A percentile compares a stretch with the other conserved stretches of the same genome.
These are phyloP conservation scores for Aspergillus homomorphus DNA, from an alignment of 495 filamentous ascomycete genomes.

Conservation along the genomic window DNA sequence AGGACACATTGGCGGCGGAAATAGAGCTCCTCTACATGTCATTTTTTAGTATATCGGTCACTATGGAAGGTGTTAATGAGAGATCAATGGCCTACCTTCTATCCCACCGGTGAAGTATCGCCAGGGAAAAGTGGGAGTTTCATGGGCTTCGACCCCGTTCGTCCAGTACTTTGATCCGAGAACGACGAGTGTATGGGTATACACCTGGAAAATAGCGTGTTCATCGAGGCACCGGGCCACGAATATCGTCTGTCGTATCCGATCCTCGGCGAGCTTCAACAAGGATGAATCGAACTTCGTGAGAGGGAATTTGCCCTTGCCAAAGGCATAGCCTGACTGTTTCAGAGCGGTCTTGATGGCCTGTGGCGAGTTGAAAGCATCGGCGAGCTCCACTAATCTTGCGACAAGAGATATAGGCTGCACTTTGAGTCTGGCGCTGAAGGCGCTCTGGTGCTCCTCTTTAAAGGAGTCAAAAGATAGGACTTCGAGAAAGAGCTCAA, in stretches of 20 bases:
- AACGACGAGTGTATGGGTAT: conserved; percentile 57
- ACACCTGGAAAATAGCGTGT: conserved; percentile 22
- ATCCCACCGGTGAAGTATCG: conserved; percentile 69
- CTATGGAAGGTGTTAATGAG: conserved; percentile 6
- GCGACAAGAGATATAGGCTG: conserved; percentile 32
- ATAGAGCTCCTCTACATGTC: conserved; percentile 66
- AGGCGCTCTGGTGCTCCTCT: conserved; percentile 17
- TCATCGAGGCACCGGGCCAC: conserved; percentile 33
- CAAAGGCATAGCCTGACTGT: conserved; percentile 27
- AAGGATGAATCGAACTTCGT: conserved; percentile 26
- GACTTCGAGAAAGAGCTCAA: conserved; percentile 39
- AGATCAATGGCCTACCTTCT: conserved; percentile 52
- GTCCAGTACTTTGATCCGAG: conserved; percentile 64
- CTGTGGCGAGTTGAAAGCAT: conserved; percentile 35
- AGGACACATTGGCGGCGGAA: conserved; percentile 67
- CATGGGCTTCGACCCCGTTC: conserved; percentile 26
- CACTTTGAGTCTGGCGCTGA: conserved; percentile 26
- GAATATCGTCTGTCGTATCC: conserved; percentile 38
- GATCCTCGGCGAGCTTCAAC: conserved; percentile 39
- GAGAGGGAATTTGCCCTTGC: conserved; percentile 26
- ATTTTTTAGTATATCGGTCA: too few relatives aligned
- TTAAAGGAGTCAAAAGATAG: conserved; percentile 29
- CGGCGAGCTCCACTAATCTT: conserved; percentile 35
- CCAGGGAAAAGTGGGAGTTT: conserved; percentile 53
- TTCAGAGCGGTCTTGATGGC: conserved; percentile 21